phyloP scores from a whole-genome alignment of 2,329 filamentous ascomycete species.

The Macroventuria anomochaeta region DNA sequence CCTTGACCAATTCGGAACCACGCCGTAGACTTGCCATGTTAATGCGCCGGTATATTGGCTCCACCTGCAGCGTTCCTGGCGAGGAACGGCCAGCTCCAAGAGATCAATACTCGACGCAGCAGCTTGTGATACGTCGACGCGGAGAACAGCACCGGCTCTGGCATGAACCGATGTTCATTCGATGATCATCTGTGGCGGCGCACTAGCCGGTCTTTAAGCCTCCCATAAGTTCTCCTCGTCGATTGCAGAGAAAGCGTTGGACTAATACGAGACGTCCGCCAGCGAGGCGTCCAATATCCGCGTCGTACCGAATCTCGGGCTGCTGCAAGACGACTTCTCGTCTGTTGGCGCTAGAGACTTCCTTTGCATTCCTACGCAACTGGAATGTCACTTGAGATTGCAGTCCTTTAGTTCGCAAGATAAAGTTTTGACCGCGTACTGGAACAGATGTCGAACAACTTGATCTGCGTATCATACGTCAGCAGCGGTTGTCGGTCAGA shows the following conservation, averaged over 20 bases:
- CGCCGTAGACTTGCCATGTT: not conserved
- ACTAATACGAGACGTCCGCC: not conserved
- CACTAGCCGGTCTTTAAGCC: not conserved
- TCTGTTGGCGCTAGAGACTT: not conserved
- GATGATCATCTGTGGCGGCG: not conserved
- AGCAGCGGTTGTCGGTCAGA: too few relatives aligned
- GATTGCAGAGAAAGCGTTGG: not conserved
- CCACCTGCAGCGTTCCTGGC: slow-evolving; percentile 12
- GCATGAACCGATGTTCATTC: not conserved
- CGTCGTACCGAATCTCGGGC: not conserved
- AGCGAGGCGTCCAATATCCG: slow-evolving; percentile 8
- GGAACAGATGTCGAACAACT: not conserved
- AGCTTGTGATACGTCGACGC: slow-evolving; percentile 11
- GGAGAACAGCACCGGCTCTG: not conserved
- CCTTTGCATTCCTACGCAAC: slow-evolving; percentile 5
- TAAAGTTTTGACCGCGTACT: slow-evolving; percentile 7
- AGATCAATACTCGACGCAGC: slow-evolving; percentile 6
- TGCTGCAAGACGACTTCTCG: slow-evolving; percentile 2
- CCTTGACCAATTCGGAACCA: slow-evolving; percentile 4
- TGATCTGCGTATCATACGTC: not conserved
- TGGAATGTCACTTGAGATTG: slow-evolving; percentile 11
- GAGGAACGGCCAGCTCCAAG: slow-evolving; percentile 8
- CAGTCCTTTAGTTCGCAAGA: not conserved
- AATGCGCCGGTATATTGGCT: slow-evolving; percentile 8
- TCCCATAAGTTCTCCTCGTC: not conserved